phyloP scores from a whole-genome alignment of 1,284 basidiomycete species.

The Apiotrichum mycotoxinovorans region DNA sequence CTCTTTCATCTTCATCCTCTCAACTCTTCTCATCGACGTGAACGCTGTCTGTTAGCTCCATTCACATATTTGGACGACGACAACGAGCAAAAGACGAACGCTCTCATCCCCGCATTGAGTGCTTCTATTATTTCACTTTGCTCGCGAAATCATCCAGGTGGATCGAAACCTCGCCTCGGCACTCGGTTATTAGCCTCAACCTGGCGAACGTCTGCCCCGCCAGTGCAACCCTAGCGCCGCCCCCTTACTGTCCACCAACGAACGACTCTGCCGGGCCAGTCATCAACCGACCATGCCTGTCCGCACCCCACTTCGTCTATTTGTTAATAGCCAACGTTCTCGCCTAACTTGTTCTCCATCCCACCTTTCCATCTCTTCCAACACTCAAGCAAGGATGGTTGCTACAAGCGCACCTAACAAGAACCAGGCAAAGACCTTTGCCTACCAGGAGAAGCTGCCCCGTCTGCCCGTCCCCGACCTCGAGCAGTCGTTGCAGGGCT shows the following conservation, averaged over 20 bases:
- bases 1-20: background rate
- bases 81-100: no score
- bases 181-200: no score
- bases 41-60: no score
- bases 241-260: background rate
- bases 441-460: constrained; percentile 52
- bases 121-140: background rate
- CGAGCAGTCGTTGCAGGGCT: constrained; percentile 70
- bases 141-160: no score
- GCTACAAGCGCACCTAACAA: constrained; percentile 21
- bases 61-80: no score
- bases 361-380: background rate
- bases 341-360: background rate
- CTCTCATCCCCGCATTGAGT: no score
- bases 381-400: constrained; percentile 33
- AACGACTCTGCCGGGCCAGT: background rate
- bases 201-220: background rate
- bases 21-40: background rate
- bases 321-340: background rate
- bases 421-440: constrained; percentile 52
- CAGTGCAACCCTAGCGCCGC: background rate
- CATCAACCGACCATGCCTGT: background rate
- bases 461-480: constrained; percentile 84
- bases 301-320: constrained; percentile 2
- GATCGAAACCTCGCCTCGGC: no score